Evolutionary conservation across 495 filamentous ascomycete genomes (phyloP).

Genomic region (Bombardia bombarda): DNA sequence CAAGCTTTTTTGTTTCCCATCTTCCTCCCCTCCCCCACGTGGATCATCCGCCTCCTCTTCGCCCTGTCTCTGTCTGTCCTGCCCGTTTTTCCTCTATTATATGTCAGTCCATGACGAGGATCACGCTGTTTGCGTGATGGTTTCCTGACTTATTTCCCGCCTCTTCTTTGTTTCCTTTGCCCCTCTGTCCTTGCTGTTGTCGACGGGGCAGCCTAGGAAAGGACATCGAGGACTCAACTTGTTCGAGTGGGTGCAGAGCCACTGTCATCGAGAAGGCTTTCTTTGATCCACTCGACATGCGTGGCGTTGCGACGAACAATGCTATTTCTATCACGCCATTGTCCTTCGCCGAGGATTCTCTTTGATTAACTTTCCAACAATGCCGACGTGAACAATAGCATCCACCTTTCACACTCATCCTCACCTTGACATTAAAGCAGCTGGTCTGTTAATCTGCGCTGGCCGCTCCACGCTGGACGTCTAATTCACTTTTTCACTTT

Average conservation of each 20-base stretch:
- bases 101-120: not conserved
- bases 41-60: not conserved
- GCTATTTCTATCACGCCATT: no score
- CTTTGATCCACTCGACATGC: no score
- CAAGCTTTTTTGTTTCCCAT: not conserved
- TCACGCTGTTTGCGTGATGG: not conserved
- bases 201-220: not conserved
- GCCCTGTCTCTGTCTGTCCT: not conserved
- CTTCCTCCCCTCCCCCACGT: not conserved
- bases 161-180: not conserved
- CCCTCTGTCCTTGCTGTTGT: not conserved
- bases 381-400: no score
- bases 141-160: not conserved
- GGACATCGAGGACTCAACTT: no score
- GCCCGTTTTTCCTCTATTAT: not conserved
- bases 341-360: no score
- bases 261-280: no score
- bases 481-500: not conserved
- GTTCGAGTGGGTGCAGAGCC: no score
- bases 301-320: no score
- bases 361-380: no score
- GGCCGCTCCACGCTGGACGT: conserved; percentile 7
- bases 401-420: no score
- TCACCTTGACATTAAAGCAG: no score
- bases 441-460: conserved; percentile 18